A percentile compares a stretch with the other conserved stretches of the same genome.
phyloP scores from a whole-genome alignment of 345 rosid species.

The Dovyalis caffra region DNA sequence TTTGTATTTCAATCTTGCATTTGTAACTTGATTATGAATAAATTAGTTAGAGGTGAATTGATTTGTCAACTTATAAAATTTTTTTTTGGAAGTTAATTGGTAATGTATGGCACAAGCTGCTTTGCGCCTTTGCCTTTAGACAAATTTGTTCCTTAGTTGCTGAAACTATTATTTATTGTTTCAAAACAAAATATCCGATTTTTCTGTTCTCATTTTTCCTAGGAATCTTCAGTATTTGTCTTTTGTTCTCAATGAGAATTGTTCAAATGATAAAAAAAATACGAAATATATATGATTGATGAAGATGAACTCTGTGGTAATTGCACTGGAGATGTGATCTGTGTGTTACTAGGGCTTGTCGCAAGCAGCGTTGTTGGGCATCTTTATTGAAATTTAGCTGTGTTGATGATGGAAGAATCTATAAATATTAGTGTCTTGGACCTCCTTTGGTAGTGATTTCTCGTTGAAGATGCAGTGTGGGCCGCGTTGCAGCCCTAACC shows the following conservation, averaged over 20 bases:
- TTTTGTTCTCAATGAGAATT: neutral
- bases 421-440: no score
- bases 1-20: constrained; percentile 30
- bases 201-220: no score
- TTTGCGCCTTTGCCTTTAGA: neutral
- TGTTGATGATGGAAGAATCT: no score
- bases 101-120: neutral
- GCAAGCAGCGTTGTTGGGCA: no score
- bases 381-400: no score
- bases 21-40: constrained; percentile 34
- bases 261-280: neutral
- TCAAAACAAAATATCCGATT: neutral
- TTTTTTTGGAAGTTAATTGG: constrained; percentile 11
- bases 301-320: neutral
- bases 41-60: constrained; percentile 22
- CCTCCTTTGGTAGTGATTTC: no score
- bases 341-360: no score
- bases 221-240: neutral
- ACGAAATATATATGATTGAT: neutral
- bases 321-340: no score
- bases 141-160: neutral
- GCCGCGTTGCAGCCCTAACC: neutral
- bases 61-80: constrained; percentile 12
- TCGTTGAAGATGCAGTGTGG: no score
- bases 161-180: neutral